These are phyloP conservation scores for Camelina hispida DNA, from an alignment of 345 rosid genomes.

Conservation along the genomic window DNA sequence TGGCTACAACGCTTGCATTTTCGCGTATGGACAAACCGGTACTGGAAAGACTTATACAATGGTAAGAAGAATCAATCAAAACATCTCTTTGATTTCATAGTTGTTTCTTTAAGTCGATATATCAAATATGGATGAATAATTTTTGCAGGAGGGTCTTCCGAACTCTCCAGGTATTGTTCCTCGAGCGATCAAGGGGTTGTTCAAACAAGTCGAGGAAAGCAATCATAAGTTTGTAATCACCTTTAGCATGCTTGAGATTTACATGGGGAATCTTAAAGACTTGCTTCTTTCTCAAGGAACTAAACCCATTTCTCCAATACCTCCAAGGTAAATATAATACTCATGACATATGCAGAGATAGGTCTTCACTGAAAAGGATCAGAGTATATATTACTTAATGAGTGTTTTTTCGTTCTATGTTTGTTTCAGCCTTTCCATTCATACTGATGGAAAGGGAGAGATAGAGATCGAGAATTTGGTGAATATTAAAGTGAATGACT, in stretches of 20 bases:
- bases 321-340: slow-evolving; percentile 58
- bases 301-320: slow-evolving; percentile 54
- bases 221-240: slow-evolving; percentile 57
- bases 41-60: slow-evolving; percentile 85
- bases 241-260: slow-evolving; percentile 90
- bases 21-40: slow-evolving; percentile 87
- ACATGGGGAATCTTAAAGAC: slow-evolving; percentile 81
- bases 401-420: background rate
- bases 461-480: slow-evolving; percentile 68
- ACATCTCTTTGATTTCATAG: background rate
- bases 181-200: slow-evolving; percentile 58
- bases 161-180: slow-evolving; percentile 73
- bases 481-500: slow-evolving; percentile 60
- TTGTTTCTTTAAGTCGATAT: background rate
- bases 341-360: slow-evolving; percentile 25
- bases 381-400: background rate
- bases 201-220: slow-evolving; percentile 62
- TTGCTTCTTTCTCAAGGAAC: slow-evolving; percentile 63
- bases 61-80: slow-evolving; percentile 49
- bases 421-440: slow-evolving; percentile 67
- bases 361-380: background rate
- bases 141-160: slow-evolving; percentile 67
- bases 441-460: slow-evolving; percentile 64
- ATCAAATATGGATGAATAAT: background rate
- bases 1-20: slow-evolving; percentile 86